These are phyloP conservation scores for Elongisporangium prolatum DNA, from an alignment of 352 stramenopile genomes.

Conservation along the genomic window DNA sequence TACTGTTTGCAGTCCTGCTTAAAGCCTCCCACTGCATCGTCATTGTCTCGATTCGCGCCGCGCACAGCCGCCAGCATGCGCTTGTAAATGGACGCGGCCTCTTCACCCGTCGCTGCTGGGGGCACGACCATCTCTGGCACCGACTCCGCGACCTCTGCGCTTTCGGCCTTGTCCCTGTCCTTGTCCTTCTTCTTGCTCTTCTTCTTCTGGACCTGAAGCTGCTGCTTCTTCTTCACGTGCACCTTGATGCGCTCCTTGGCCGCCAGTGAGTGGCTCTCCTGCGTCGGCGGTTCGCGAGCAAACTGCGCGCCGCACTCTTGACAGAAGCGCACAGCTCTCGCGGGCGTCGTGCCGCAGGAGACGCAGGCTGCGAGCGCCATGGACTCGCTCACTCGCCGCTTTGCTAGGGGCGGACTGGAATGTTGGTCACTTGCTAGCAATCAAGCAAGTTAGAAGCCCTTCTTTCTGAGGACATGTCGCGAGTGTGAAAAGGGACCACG, in stretches of 20 bases:
- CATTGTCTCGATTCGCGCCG: slow-evolving; percentile 64
- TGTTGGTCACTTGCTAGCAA: neutral
- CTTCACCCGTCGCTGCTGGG: slow-evolving; percentile 52
- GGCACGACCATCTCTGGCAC: slow-evolving; percentile 38
- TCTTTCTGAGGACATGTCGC: neutral
- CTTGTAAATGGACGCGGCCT: slow-evolving; percentile 78
- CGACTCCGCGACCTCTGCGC: neutral
- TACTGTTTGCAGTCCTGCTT: slow-evolving; percentile 71
- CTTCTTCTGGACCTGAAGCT: slow-evolving; percentile 10
- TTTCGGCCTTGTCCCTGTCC: slow-evolving; percentile 2
- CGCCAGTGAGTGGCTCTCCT: slow-evolving; percentile 8
- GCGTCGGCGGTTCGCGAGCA: neutral
- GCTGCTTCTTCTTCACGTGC: slow-evolving; percentile 5
- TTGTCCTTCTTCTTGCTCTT: slow-evolving; percentile 18
- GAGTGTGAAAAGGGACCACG: neutral
- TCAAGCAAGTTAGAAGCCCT: neutral
- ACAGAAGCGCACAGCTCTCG: slow-evolving; percentile 37
- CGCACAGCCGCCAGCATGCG: slow-evolving; percentile 72
- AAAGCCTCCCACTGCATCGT: slow-evolving; percentile 68
- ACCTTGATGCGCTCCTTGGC: slow-evolving; percentile 14
- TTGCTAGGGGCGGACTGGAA: neutral
- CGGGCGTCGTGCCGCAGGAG: slow-evolving; percentile 27
- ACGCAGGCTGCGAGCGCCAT: slow-evolving; percentile 28
- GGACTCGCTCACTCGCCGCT: neutral
- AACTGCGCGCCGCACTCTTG: slow-evolving; percentile 43